Evolutionary conservation across 177 flowering plant genomes (phyloP).

Genomic region (Vitis hybrid): DNA sequence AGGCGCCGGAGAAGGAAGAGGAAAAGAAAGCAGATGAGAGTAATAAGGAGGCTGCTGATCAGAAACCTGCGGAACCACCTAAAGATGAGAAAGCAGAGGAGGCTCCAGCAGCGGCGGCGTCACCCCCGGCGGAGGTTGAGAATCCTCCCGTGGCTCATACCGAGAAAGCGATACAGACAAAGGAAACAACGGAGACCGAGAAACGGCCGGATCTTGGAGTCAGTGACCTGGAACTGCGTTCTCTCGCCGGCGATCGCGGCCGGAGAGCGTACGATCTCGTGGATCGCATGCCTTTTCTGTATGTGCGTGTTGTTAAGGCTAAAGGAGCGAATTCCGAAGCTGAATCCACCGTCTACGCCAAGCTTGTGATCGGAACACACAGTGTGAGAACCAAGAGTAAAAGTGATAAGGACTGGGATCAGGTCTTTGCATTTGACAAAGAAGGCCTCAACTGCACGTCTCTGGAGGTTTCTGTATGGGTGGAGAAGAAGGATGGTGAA

Average conservation of each 20-base stretch:
- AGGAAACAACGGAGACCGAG: slow-evolving; percentile 12
- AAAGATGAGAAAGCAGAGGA: slow-evolving; percentile 34
- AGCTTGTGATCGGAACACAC: slow-evolving; percentile 85
- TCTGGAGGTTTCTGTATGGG: slow-evolving; percentile 72
- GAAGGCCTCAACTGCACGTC: slow-evolving; percentile 72
- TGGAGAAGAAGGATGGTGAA: slow-evolving; percentile 31
- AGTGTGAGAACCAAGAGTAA: slow-evolving; percentile 55
- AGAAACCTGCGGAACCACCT: slow-evolving; percentile 17
- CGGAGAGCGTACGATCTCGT: slow-evolving; percentile 71
- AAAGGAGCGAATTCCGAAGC: slow-evolving; percentile 34
- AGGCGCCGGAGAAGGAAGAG: slow-evolving; percentile 25
- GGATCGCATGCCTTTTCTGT: slow-evolving; percentile 75
- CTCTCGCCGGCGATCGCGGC: slow-evolving; percentile 33
- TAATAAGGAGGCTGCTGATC: slow-evolving; percentile 17
- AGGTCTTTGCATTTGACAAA: slow-evolving; percentile 85
- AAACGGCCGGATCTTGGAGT: slow-evolving; percentile 23
- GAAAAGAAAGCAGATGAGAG: slow-evolving; percentile 15
- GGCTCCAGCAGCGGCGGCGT: slow-evolving; percentile 16
- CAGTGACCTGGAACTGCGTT: slow-evolving; percentile 44
- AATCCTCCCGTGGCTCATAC: slow-evolving; percentile 36
- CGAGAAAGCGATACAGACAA: slow-evolving; percentile 26
- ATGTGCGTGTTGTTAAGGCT: slow-evolving; percentile 74
- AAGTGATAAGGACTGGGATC: slow-evolving; percentile 75
- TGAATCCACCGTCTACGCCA: slow-evolving; percentile 35
- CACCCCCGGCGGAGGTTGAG: slow-evolving; percentile 23